Base-by-base conservation (phyloP, 2,329 filamentous ascomycete genomes). In the Pseudocercospora fijiensis region DNA sequence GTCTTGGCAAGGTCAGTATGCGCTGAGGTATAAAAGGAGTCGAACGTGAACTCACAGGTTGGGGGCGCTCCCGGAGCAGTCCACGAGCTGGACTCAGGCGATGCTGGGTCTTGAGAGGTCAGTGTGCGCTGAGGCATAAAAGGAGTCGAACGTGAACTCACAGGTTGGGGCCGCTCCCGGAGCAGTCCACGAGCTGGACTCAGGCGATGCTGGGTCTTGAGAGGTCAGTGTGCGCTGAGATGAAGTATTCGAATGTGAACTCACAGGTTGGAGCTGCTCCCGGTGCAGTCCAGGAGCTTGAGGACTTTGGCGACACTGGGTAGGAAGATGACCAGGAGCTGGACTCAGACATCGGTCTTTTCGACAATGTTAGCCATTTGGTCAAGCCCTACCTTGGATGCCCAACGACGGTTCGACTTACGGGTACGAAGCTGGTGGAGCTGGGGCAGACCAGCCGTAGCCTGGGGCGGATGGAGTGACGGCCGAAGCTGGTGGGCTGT, bases 401-500 rank as follows among this genome's bases (percentile, higher is more conserved):
- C 16, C 16, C 16, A 41, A 41, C 37, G 37, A 41, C 37, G 37
- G 8, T 41, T 51, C 45, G 45, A 24, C 45, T 51, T 51, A 51
- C 45, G 45, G n/a, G 18, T 20, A 18, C 16, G 51, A 33, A 24
- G 53, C 41, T 57, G 57, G 52, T 37, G 57, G 41, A 37, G 55
- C 18, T 13, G 57, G 57, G 37, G 53, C 37, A 41, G 37, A 41
- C 37, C 37, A 41, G 16, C 16, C n/a, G 5, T 41, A 41, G 5
- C 56, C 53, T 26, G 62, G 49, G 13, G 55, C 47, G 13, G 28
- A 26, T 28, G 61, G 61, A n/a, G 45, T 47, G 28, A 57, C 53
- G 16, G 28, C 18, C n/a, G 28, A 64, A 47, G 52, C 58, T n/a
- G 57, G 24, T 64, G 63, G 63, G 33, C 16, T 41, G 37, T 41